Percentiles rank a stretch among this genome's conserved stretches.
Evolutionary conservation across 2,329 filamentous ascomycete genomes (phyloP).

Genomic region (Acephala macrosclerotiorum): DNA sequence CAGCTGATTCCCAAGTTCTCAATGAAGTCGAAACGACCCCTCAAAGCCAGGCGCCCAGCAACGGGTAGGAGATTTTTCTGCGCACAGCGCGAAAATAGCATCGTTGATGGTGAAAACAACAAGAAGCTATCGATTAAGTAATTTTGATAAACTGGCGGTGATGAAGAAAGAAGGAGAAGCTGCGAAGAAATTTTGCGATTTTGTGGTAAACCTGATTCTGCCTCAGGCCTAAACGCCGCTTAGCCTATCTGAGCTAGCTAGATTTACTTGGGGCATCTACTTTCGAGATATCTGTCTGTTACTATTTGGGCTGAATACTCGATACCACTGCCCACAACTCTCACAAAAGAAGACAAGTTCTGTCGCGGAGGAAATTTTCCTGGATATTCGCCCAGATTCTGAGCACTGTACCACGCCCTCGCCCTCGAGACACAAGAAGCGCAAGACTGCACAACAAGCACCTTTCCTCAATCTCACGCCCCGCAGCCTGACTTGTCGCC

Average conservation of each 20-base stretch:
- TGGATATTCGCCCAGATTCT: not conserved
- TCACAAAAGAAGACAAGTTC: not conserved
- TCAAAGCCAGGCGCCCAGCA: slow-evolving; percentile 77
- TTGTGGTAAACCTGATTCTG: not conserved
- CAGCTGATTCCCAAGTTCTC: slow-evolving; percentile 77
- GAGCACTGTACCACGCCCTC: not conserved
- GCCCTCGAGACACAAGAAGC: not conserved
- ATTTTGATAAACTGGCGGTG: slow-evolving; percentile 57
- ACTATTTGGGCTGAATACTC: not conserved
- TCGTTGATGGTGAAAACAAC: slow-evolving; percentile 50
- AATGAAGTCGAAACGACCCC: slow-evolving; percentile 66
- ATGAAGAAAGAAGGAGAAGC: slow-evolving; percentile 53
- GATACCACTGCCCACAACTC: not conserved
- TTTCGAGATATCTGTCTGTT: slow-evolving; percentile 11
- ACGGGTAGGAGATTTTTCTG: slow-evolving; percentile 64
- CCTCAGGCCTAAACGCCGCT: slow-evolving; percentile 23
- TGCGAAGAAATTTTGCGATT: not conserved
- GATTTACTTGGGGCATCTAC: slow-evolving; percentile 5
- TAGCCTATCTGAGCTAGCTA: slow-evolving; percentile 16
- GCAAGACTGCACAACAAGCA: not conserved
- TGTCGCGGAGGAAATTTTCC: not conserved
- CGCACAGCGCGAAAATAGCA: slow-evolving; percentile 75
- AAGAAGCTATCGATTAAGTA: slow-evolving; percentile 62
- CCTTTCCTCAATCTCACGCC: not conserved
- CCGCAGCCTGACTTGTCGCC: not conserved